Evolutionary conservation across 768 basidiomycete genomes (phyloP), one percentile per base, ranked within the genome.

Genomic region (Phanerochaete carnosa): DNA sequence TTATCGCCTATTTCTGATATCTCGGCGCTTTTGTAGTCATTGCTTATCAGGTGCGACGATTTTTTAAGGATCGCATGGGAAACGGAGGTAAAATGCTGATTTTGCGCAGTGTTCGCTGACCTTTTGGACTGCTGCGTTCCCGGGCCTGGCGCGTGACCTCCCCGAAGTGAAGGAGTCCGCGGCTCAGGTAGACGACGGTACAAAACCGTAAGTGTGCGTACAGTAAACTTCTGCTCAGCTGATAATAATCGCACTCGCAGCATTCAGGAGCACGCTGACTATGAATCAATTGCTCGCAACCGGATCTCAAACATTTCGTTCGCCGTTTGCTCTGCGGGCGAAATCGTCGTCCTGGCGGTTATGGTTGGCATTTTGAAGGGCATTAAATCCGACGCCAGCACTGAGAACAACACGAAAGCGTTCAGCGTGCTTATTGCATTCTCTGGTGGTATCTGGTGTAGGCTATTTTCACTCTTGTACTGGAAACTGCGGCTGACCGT

Each of bases 61-160:
- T 30, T 33, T 16, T 29, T 12, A 12, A 11, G 29, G 16, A 19
- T 43, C 19, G 19, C 11, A 9, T 7, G 19, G 39, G 39, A 43
- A 4, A 50, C n/a, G 26, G 49, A 50, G 15, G 49, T 29, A 15
- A 11, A n/a, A 26, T 33, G 29, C 30, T 52, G 15, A 52, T n/a
- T 33, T 29, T 64, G 28, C 5, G 0, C 59, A 88, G 83, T 83
- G 87, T 58, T 76, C 87, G 30, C 70, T 91, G 57, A 91, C 90
- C 0, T 92, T 92, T 72, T 92, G 89, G 89, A 89, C 88, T 0
- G 90, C 90, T 13, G 90, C 90, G 13, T 91, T 92, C 69, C 89
- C 90, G 0, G 89, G 88, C 19, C 77, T 92, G 16, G 86, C 87
- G 25, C 79, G 83, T 9, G 82, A 91, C 69, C 79, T 90, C 28